Evolutionary conservation across 192 early-diverging fungal genomes (phyloP), one percentile per base, ranked within the genome.

Genomic region (Thamnidium elegans): DNA sequence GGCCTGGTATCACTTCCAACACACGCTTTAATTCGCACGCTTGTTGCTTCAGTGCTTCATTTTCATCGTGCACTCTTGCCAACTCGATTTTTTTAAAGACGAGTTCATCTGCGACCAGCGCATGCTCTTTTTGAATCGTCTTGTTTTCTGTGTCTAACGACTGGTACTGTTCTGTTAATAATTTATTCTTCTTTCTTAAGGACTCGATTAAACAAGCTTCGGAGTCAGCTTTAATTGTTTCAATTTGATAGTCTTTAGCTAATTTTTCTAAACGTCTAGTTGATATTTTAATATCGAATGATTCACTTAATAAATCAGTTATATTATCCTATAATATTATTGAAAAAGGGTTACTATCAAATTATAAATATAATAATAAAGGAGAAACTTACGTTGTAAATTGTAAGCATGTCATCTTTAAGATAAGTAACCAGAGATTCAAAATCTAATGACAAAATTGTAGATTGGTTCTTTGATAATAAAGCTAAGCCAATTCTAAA

Each of bases 291-390:
- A 98, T 78, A 60, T 79, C 66, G 68, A 86, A 86, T 2, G 96
- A 91, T 65, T 95, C 93, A 15, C 76, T 62, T 26, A 98, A 88
- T 54, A 98, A 83, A 64, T 83, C 78, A 58, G 84, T 78, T 5
- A 88, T 77, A 55, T 93, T 75, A 34, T 90, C 84, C 70, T 84
- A 71, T 55, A 21, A 60, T 31, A 9, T 1, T 48, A 3, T 15
- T 7, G 8, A 11, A 30, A 13, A 15, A 48, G 46, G 13, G 13
- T 17, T 17, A 19, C 13, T 48, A 48, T 48, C 3, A 5, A 48
- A 6, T 9, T 39, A 36, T 36, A 36, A 7, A n/a, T 47, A 32
- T 55, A n/a, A 11, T 3, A 2, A 6, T n/a, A n/a, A 34, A 43
- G 0, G 7, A 17, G 19, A 44, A 44, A 59, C 42, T 59, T 59